Conservation (phyloP, 805 yeast genomes). For the Candida pseudofarinosa region DNA sequence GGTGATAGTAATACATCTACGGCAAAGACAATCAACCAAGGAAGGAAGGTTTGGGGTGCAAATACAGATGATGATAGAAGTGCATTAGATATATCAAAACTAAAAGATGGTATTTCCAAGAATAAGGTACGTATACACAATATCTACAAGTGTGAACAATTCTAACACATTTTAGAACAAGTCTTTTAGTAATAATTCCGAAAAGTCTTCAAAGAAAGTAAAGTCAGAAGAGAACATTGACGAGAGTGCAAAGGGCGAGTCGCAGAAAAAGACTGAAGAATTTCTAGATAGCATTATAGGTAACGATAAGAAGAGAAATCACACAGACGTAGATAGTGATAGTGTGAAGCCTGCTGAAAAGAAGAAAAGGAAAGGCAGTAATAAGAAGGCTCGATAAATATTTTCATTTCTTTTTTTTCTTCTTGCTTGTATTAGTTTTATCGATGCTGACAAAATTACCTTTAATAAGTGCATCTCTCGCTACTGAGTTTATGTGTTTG, state of each 20-base stretch:
- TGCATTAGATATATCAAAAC: slow-evolving; percentile 3
- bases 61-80: background rate
- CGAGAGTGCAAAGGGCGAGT: slow-evolving; percentile 7
- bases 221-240: slow-evolving; percentile 8
- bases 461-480: slow-evolving; percentile 74
- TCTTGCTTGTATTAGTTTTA: slow-evolving; percentile 16
- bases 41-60: slow-evolving; percentile 16
- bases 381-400: slow-evolving; percentile 1
- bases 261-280: background rate
- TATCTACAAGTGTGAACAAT: background rate
- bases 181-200: background rate
- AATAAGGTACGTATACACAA: slow-evolving; percentile 1
- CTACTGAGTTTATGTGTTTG: slow-evolving; percentile 85
- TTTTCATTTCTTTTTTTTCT: slow-evolving; percentile 21
- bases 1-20: slow-evolving; percentile 7
- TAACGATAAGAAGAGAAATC: slow-evolving; percentile 7
- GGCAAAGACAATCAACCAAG: slow-evolving; percentile 3
- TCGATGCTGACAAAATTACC: slow-evolving; percentile 48
- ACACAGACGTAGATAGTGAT: slow-evolving; percentile 7
- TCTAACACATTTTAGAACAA: background rate
- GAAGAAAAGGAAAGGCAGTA: slow-evolving; percentile 10
- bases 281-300: background rate
- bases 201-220: slow-evolving; percentile 6
- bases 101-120: slow-evolving; percentile 5
- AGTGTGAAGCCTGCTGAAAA: slow-evolving; percentile 10